Percentiles rank a stretch among this genome's conserved stretches.
phyloP scores from a whole-genome alignment of 2,329 filamentous ascomycete genomes.

The Escovopsis sp. region DNA sequence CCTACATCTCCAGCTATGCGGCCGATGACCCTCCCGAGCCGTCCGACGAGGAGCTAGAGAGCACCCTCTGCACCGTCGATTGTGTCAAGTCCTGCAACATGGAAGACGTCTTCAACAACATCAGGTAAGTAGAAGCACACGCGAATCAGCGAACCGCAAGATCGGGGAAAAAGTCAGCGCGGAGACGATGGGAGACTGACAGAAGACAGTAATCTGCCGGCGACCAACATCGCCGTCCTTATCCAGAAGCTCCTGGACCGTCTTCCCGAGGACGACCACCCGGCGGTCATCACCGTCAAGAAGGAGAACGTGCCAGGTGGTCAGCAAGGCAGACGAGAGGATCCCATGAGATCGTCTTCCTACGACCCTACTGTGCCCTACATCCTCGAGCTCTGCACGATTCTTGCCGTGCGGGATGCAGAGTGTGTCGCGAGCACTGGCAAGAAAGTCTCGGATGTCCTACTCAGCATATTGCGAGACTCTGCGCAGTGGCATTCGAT shows the following conservation, averaged over 20 bases:
- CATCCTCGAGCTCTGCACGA: slow-evolving; percentile 78
- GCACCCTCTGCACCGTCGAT: slow-evolving; percentile 85
- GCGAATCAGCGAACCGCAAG: too few species aligned
- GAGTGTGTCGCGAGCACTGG: slow-evolving; percentile 59
- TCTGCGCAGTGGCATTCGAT: slow-evolving; percentile 65
- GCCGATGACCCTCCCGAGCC: slow-evolving; percentile 95
- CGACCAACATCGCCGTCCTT: slow-evolving; percentile 15
- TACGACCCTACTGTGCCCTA: slow-evolving; percentile 86
- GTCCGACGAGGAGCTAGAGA: slow-evolving; percentile 92
- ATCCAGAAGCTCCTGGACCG: slow-evolving; percentile 63
- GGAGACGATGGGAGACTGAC: background rate
- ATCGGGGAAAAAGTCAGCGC: too few species aligned
- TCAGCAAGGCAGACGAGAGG: slow-evolving; percentile 35
- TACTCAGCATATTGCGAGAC: slow-evolving; percentile 73
- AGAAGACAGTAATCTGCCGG: slow-evolving; percentile 19
- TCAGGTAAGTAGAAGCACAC: slow-evolving; percentile 41
- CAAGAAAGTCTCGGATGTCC: slow-evolving; percentile 60
- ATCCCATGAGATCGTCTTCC: slow-evolving; percentile 27
- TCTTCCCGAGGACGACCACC: slow-evolving; percentile 67
- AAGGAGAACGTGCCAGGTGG: slow-evolving; percentile 56
- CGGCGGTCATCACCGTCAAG: slow-evolving; percentile 77
- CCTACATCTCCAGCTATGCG: slow-evolving; percentile 96
- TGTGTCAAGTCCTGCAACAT: slow-evolving; percentile 85
- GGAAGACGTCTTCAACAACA: slow-evolving; percentile 66
- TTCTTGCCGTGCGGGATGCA: slow-evolving; percentile 61